Percentiles rank a stretch among this genome's conserved stretches.
Evolutionary conservation across 495 filamentous ascomycete species (phyloP).

Genomic region (Aspergillus taichungensis): DNA sequence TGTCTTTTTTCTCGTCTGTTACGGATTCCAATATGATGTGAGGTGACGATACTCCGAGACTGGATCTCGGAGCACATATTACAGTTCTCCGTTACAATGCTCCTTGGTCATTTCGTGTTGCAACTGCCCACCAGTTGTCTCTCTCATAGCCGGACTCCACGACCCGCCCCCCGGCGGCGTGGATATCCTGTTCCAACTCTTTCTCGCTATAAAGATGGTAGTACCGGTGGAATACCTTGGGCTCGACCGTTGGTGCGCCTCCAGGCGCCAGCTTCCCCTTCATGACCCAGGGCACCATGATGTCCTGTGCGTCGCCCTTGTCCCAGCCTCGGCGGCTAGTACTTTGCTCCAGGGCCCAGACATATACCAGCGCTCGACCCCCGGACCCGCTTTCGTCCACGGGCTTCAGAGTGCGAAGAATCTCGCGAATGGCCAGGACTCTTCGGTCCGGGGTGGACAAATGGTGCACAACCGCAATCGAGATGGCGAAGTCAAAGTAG

Average conservation of each 20-base stretch:
- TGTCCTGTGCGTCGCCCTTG: conserved; percentile 76
- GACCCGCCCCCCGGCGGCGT: conserved; percentile 63
- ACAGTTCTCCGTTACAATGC: conserved; percentile 6
- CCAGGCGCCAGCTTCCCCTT: conserved; percentile 20
- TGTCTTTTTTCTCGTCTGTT: conserved; percentile 1
- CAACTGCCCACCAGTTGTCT: conserved; percentile 96
- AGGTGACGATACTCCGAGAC: conserved; percentile 20
- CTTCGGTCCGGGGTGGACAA: conserved; percentile 74
- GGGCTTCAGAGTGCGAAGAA: conserved; percentile 58
- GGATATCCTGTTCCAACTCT: conserved; percentile 77
- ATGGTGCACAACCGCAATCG: conserved; percentile 92
- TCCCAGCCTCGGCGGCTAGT: conserved; percentile 86
- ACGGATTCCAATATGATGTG: conserved; percentile 1
- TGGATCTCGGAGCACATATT: conserved; percentile 23
- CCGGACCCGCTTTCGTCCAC: conserved; percentile 21
- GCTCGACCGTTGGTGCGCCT: conserved; percentile 13
- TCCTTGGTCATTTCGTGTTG: conserved; percentile 20
- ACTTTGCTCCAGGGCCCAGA: conserved; percentile 96
- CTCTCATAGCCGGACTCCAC: conserved; percentile 85
- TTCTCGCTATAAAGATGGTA: conserved; percentile 88
- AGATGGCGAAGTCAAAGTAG: conserved; percentile 86
- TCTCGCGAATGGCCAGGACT: conserved; percentile 59
- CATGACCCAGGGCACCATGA: conserved; percentile 95
- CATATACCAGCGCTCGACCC: conserved; percentile 74
- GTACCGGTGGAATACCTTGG: conserved; percentile 66